Evolutionary conservation across 352 stramenopile genomes (phyloP), one percentile per base, ranked within the genome.

Genomic region (Pythium grandisporangium): DNA sequence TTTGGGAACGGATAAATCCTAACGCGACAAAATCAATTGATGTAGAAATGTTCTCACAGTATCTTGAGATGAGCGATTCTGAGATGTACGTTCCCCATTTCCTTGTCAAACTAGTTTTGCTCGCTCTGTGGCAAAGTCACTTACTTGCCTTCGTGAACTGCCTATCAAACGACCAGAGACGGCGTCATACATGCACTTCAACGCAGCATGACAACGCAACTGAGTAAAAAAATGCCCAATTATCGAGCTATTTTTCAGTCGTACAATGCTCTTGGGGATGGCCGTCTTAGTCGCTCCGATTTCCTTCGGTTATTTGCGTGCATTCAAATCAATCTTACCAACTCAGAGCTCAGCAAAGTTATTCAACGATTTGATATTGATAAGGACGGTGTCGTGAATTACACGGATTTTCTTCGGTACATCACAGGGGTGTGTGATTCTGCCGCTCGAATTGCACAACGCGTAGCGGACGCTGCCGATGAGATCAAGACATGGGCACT

Each of bases 321-420:
- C 0, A 82, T 81, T 30, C 75, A 88, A 32, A 53, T 86, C 36
- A 81, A 63, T 36, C 83, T 87, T 27, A 81, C 67, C 7, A 84
- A 83, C 41, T 56, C 53, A 14, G 77, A 91, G 33, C 45, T 91
- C 12, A 69, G 69, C 32, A 84, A 84, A 65, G 70, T 88, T 27
- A 84, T 86, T n/a, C 70, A 85, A 36, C 70, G 74, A 6, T 82
- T 91, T 39, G 77, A 91, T 22, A 55, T 82, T 24, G 86, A 88
- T 51, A 68, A 67, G 34, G 77, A 91, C 36, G 73, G 73, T 2
- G 50, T 86, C 16, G 72, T 91, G 10, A 74, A 88, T 47, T 91
- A 88, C 42, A 51, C 67, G 10, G 74, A 88, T 43, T 91, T 91
- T 30, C 50, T 91, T 13, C 69, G 71, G 17, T 91, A 84, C 43